phyloP scores from a whole-genome alignment of 2,329 filamentous ascomycete genomes.

The Neocatenulostroma microsporum region DNA sequence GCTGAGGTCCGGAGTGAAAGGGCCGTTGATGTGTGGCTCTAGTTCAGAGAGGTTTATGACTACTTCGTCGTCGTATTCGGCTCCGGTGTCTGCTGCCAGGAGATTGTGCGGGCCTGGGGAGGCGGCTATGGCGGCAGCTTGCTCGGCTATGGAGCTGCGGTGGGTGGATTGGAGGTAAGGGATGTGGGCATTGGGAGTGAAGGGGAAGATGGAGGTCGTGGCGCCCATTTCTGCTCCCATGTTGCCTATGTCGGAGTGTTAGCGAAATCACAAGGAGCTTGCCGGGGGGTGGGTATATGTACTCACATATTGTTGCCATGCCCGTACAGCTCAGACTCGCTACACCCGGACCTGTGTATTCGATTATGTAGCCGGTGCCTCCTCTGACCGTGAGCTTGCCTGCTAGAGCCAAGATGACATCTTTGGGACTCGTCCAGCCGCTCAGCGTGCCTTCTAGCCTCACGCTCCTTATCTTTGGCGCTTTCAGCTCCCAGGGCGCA shows the following conservation, averaged over 20 bases:
- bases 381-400: constrained; percentile 81
- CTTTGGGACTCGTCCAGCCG: constrained; percentile 92
- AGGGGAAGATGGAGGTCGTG: constrained; percentile 94
- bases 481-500: constrained; percentile 95
- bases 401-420: constrained; percentile 84
- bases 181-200: constrained; percentile 66
- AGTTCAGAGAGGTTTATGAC: constrained; percentile 82
- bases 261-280: neutral
- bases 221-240: constrained; percentile 91
- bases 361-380: constrained; percentile 88
- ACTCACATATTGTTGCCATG: constrained; percentile 87
- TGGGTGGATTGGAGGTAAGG: constrained; percentile 84
- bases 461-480: constrained; percentile 82
- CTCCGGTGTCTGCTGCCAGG: constrained; percentile 69
- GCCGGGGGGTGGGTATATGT: constrained; percentile 30
- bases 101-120: constrained; percentile 53
- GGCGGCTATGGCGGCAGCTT: constrained; percentile 55
- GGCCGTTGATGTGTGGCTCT: constrained; percentile 94
- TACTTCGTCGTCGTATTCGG: constrained; percentile 83
- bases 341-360: constrained; percentile 69
- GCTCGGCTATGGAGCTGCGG: constrained; percentile 60
- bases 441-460: constrained; percentile 72
- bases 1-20: constrained; percentile 91
- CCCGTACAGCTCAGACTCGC: constrained; percentile 84
- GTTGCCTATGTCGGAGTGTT: constrained; percentile 6